Evolutionary conservation across 2,329 filamentous ascomycete species (phyloP).

Genomic region (Neospermospora avenae): DNA sequence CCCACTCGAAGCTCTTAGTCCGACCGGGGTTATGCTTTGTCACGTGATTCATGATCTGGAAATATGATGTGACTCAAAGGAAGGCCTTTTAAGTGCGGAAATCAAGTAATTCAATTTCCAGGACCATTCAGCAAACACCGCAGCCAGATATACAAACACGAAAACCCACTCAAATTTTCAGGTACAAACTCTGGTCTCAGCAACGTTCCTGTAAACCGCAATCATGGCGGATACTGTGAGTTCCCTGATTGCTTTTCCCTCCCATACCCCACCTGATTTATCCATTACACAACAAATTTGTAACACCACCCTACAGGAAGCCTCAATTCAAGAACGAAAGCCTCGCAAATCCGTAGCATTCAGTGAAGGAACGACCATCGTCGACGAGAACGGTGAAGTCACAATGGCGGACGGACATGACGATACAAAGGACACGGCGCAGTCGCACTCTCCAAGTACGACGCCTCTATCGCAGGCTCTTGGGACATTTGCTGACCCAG

Average conservation of each 20-base stretch:
- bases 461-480: slow-evolving; percentile 53
- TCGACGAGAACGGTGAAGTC: slow-evolving; percentile 85
- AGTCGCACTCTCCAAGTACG: slow-evolving; percentile 73
- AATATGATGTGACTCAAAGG: slow-evolving; percentile 13
- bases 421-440: slow-evolving; percentile 76
- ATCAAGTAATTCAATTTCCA: slow-evolving; percentile 4
- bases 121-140: slow-evolving; percentile 6
- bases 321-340: slow-evolving; percentile 52
- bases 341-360: slow-evolving; percentile 93
- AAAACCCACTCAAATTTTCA: not conserved
- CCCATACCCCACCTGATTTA: slow-evolving; percentile 22
- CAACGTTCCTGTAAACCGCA: slow-evolving; percentile 35
- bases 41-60: not conserved
- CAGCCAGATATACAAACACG: not conserved
- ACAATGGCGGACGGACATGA: slow-evolving; percentile 67
- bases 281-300: slow-evolving; percentile 19
- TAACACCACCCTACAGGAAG: slow-evolving; percentile 27
- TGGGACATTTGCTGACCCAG: slow-evolving; percentile 51
- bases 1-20: not conserved
- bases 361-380: slow-evolving; percentile 80
- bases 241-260: slow-evolving; percentile 13
- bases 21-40: not conserved
- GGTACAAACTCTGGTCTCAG: not conserved
- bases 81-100: slow-evolving; percentile 6
- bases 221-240: slow-evolving; percentile 49